Conservation (phyloP, 148 eudicot genomes). For the Cornus controversa region DNA sequence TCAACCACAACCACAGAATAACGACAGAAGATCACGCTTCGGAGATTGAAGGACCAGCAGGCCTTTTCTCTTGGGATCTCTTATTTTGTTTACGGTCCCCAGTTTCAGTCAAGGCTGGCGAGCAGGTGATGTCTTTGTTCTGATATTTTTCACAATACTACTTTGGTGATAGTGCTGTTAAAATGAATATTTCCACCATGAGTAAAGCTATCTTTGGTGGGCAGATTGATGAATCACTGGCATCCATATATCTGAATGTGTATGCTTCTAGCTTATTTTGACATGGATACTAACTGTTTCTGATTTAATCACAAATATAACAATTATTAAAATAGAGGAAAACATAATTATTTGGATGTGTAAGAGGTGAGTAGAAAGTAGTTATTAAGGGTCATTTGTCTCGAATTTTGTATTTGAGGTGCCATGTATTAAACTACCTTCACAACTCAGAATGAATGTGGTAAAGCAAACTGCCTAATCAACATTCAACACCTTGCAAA, state of each 20-base stretch:
- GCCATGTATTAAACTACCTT: no score
- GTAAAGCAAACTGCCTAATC: background rate
- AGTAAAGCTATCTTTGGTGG: no score
- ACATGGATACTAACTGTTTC: no score
- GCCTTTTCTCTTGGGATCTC: conserved; percentile 84
- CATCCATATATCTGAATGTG: no score
- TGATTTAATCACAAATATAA: no score
- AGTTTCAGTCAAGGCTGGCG: conserved; percentile 78
- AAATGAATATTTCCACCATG: no score
- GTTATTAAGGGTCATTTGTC: background rate
- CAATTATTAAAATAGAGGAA: no score
- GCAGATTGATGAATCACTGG: no score
- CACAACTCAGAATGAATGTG: background rate
- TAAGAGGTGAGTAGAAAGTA: background rate
- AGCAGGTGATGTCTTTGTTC: conserved; percentile 52
- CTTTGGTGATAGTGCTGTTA: background rate
- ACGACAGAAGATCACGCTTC: conserved; percentile 73
- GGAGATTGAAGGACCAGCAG: conserved; percentile 90
- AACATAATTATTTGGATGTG: background rate
- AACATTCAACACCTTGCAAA: background rate
- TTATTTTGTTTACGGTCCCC: conserved; percentile 76
- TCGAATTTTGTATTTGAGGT: background rate
- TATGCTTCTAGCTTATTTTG: no score
- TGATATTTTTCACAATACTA: background rate
- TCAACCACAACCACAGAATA: conserved; percentile 76